phyloP scores from a whole-genome alignment of 164 flowering plant species.

The Magnolia kwangsiensis region DNA sequence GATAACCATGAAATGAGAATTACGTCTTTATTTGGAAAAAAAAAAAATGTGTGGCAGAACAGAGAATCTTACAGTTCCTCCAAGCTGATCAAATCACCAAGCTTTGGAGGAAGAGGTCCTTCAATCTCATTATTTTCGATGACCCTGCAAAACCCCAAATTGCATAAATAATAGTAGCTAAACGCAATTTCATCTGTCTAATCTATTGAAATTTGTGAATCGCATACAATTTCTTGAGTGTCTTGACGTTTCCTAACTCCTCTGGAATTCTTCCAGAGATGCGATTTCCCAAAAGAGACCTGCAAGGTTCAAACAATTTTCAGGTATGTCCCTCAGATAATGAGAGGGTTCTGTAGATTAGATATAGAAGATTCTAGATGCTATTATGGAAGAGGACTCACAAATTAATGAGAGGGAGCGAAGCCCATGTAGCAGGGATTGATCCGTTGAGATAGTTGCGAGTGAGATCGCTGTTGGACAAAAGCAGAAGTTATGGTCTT shows the following conservation, averaged over 20 bases:
- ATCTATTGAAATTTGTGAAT: neutral
- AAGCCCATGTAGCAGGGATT: slow-evolving; percentile 64
- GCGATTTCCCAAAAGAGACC: slow-evolving; percentile 40
- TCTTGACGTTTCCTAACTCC: slow-evolving; percentile 27
- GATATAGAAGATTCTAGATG: neutral
- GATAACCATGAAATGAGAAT: neutral
- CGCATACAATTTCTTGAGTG: slow-evolving; percentile 20
- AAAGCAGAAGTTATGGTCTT: neutral
- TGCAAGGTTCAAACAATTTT: slow-evolving; percentile 22
- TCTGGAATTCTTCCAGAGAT: slow-evolving; percentile 16
- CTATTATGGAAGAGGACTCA: slow-evolving; percentile 19
- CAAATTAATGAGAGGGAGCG: slow-evolving; percentile 40
- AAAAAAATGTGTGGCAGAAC: neutral
- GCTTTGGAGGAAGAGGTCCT: slow-evolving; percentile 26
- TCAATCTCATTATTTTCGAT: slow-evolving; percentile 23
- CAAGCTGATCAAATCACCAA: slow-evolving; percentile 23
- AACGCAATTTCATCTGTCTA: neutral
- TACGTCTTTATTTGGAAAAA: neutral
- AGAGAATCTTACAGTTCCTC: slow-evolving; percentile 22
- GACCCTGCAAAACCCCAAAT: slow-evolving; percentile 17
- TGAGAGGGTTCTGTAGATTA: neutral
- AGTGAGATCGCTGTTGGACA: slow-evolving; percentile 52
- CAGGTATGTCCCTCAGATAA: neutral
- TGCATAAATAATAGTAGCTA: neutral
- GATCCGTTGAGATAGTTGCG: slow-evolving; percentile 62